These are phyloP conservation scores for Venturiaceae sp. DNA, from an alignment of 2,329 filamentous ascomycete species.

Conservation along the genomic window DNA sequence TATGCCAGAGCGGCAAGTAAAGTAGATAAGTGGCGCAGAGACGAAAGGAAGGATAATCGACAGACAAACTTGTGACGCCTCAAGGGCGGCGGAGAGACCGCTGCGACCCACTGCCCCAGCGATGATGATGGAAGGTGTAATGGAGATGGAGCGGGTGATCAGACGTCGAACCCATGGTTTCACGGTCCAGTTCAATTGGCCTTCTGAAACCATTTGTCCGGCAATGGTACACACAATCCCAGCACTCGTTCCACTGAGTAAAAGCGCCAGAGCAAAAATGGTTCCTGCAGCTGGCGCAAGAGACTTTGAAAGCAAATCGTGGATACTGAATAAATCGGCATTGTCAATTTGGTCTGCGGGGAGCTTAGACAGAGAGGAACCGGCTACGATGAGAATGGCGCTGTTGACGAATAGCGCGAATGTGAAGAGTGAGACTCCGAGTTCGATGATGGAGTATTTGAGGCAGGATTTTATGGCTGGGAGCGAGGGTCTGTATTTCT, in stretches of 20 bases:
- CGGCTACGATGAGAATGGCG: constrained; percentile 72
- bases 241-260: constrained; percentile 71
- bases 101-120: constrained; percentile 65
- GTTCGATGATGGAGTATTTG: constrained; percentile 62
- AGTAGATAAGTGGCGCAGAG: constrained; percentile 74
- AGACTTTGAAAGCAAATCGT: constrained; percentile 57
- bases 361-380: constrained; percentile 60
- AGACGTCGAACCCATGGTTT: constrained; percentile 71
- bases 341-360: constrained; percentile 41
- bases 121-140: constrained; percentile 74
- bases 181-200: constrained; percentile 65
- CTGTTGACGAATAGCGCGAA: constrained; percentile 81
- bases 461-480: constrained; percentile 64
- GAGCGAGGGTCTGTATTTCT: constrained; percentile 60
- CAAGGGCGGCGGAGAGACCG: constrained; percentile 62
- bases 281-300: constrained; percentile 69
- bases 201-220: constrained; percentile 82
- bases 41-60: constrained; percentile 75
- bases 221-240: constrained; percentile 85
- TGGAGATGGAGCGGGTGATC: constrained; percentile 68
- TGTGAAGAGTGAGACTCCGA: constrained; percentile 64
- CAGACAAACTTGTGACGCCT: constrained; percentile 67
- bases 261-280: constrained; percentile 72
- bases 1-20: constrained; percentile 68
- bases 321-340: constrained; percentile 77